These are phyloP conservation scores for Candolleomyces eurysporus DNA, from an alignment of 768 basidiomycete species.

Conservation along the genomic window DNA sequence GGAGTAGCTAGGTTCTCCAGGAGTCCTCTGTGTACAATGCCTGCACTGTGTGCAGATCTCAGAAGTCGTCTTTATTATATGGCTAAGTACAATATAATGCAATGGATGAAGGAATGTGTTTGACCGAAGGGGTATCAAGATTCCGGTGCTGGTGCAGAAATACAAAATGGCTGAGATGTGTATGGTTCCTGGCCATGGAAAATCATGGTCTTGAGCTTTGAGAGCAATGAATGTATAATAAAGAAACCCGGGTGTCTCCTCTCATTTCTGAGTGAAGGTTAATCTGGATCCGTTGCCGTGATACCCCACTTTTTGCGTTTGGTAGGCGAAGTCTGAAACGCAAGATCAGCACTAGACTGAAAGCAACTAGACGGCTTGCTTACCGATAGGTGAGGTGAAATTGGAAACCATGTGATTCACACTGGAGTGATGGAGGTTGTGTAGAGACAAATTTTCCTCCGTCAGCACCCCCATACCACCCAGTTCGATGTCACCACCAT, in stretches of 20 bases:
- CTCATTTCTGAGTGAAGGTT: slow-evolving; percentile 30
- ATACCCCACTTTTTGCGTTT: slow-evolving; percentile 12
- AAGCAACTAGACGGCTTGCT: slow-evolving; percentile 13
- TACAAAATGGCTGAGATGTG: not conserved
- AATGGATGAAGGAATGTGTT: too few relatives aligned
- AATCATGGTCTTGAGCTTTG: not conserved
- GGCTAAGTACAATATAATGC: too few relatives aligned
- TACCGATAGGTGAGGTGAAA: slow-evolving; percentile 72
- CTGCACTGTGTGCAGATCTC: too few relatives aligned
- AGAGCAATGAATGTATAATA: not conserved
- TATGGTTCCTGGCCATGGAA: not conserved
- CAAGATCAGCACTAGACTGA: not conserved
- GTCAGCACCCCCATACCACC: slow-evolving; percentile 34
- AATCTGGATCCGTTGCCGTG: slow-evolving; percentile 23
- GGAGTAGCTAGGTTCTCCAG: too few relatives aligned
- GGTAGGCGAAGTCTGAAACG: slow-evolving; percentile 25
- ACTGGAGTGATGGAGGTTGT: slow-evolving; percentile 33
- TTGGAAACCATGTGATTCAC: slow-evolving; percentile 56
- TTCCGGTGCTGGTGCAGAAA: not conserved
- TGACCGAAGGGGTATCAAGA: not conserved
- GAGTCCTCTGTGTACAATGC: too few relatives aligned
- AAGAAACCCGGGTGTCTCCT: not conserved
- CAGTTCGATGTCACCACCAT: slow-evolving; percentile 35
- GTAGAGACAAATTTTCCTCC: slow-evolving; percentile 44
- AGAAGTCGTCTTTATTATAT: too few relatives aligned